Evolutionary conservation across 2,329 filamentous ascomycete genomes (phyloP), one percentile per base, ranked within the genome.

Genomic region (Hypoxylon sp.): DNA sequence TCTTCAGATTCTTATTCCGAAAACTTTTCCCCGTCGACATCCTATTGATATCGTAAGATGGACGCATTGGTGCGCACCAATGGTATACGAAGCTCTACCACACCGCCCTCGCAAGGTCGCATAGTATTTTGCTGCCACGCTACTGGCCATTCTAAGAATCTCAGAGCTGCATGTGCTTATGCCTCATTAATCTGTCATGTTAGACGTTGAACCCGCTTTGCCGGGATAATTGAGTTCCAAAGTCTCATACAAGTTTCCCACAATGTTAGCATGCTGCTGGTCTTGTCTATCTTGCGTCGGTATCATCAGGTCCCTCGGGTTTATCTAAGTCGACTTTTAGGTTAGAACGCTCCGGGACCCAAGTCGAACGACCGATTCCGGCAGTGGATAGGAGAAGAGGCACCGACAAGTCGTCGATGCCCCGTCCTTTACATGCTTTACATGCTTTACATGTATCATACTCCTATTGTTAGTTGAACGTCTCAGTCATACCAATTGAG

Each of bases 11-110:
- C 37, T 21, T 11, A 54, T n/a, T 45, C 23, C 21, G 30, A 51
- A 56, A 63, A 59, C 43, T 55, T 43, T 57, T 46, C 23, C 37
- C 11, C 19, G 23, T 47, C 29, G 14, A 27, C 54, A 30, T 23
- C 29, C 50, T 25, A 47, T 51, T 19, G 7, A 46, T 34, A 47
- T 56, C 50, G 46, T 63, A 54, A 60, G 60, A 63, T 48, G 19
- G 29, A 60, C 19, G 34, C 46, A 57, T 50, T 45, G 30, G 48
- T 53, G 39, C 39, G 54, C 53, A 63, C 50, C 54, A 55, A 55
- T 55, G 19, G 16, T 19, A 45, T 59, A 39, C 27, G 6, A 54
- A 55, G 53, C 27, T 53, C 25, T 41, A 45, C 34, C 37, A 60
- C 34, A 63, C 58, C 59, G 54, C 58, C 11, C 25, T 34, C 25